Evolutionary conservation across 2,329 filamentous ascomycete genomes (phyloP).

Genomic region (Boeremia lycopersici): DNA sequence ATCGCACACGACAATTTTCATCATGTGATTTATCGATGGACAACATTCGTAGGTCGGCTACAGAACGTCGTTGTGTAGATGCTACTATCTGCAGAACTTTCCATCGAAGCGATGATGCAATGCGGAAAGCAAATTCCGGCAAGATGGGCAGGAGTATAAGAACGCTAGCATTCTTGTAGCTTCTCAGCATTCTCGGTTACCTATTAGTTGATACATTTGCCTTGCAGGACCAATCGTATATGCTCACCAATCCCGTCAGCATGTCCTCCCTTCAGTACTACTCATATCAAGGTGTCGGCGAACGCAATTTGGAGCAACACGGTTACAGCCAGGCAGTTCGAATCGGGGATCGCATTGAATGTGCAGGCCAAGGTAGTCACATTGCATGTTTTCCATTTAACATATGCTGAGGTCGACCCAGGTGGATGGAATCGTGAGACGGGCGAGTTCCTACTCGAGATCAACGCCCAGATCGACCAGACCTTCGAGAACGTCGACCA

Average conservation of each 20-base stretch:
- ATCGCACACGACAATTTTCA: not conserved
- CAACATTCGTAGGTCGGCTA: not conserved
- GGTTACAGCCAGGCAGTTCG: constrained; percentile 46
- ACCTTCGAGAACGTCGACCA: constrained; percentile 65
- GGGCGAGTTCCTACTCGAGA: constrained; percentile 21
- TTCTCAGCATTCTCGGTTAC: not conserved
- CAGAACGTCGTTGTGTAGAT: not conserved
- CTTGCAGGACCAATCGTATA: not conserved
- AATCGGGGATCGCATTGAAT: constrained; percentile 43
- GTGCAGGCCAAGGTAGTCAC: constrained; percentile 44
- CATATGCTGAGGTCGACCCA: constrained; percentile 9
- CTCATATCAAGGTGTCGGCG: constrained; percentile 48
- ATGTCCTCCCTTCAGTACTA: constrained; percentile 43
- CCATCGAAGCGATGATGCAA: not conserved
- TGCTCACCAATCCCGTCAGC: not conserved
- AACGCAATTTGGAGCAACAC: constrained; percentile 42
- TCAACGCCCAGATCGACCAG: constrained; percentile 43
- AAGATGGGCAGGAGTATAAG: not conserved
- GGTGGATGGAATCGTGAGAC: constrained; percentile 44
- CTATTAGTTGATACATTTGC: not conserved
- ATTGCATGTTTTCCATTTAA: not conserved
- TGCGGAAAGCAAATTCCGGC: constrained; percentile 1
- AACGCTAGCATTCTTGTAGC: not conserved
- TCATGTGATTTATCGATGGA: not conserved
- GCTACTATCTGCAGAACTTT: not conserved